Evolutionary conservation across 176 grass and related monocot species (phyloP).

Genomic region (Rhynchospora breviuscula): DNA sequence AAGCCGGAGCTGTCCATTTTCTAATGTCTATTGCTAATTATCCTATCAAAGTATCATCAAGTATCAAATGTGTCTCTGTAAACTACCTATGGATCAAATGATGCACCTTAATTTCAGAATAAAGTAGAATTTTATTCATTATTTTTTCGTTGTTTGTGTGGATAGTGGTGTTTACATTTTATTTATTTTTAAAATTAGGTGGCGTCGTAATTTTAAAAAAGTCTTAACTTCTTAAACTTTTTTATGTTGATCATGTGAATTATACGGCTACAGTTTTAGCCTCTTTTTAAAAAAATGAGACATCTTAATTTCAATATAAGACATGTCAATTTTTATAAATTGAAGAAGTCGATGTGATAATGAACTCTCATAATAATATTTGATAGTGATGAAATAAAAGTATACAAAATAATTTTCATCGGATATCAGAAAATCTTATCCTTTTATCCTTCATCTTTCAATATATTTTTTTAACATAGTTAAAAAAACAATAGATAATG

Average conservation of each 20-base stretch:
- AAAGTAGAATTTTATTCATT: too few relatives aligned
- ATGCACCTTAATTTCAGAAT: too few relatives aligned
- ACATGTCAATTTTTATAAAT: neutral
- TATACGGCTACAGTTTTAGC: neutral
- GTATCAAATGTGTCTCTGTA: too few relatives aligned
- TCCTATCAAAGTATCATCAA: too few relatives aligned
- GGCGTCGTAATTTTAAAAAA: neutral
- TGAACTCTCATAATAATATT: neutral
- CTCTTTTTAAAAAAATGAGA: neutral
- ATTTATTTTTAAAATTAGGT: neutral
- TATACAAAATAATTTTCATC: neutral
- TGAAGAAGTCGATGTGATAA: neutral
- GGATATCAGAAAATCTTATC: neutral
- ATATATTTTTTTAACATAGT: neutral
- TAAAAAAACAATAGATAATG: neutral
- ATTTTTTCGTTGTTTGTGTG: neutral
- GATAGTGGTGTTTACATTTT: neutral
- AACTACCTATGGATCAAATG: too few relatives aligned
- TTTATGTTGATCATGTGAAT: neutral
- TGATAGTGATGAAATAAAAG: neutral
- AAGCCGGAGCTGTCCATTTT: too few relatives aligned
- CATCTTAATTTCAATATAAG: neutral
- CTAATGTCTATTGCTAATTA: too few relatives aligned
- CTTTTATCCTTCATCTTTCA: neutral
- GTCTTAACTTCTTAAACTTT: neutral